Conservation (phyloP, 177 flowering plant genomes). For the Vitis hybrid region DNA sequence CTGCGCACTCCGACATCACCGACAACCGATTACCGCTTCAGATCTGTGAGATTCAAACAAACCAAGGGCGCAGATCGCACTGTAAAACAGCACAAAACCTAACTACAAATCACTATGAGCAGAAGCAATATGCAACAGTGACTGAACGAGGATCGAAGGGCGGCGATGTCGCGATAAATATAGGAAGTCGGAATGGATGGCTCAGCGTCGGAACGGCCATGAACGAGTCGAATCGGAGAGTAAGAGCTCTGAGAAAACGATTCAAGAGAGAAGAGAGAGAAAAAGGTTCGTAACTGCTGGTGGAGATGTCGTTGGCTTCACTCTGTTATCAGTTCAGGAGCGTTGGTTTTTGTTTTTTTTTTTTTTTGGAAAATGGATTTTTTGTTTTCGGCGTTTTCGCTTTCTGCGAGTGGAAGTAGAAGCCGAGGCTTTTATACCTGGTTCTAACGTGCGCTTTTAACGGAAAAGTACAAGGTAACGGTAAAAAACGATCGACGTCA, state of each 20-base stretch:
- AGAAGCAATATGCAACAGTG: not conserved
- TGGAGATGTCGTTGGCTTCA: constrained; percentile 19
- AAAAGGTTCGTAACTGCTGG: constrained; percentile 1
- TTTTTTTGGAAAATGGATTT: not conserved
- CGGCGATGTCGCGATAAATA: constrained; percentile 8
- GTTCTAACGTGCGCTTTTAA: constrained; percentile 23
- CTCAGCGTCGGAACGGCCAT: constrained; percentile 23
- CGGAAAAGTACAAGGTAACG: constrained; percentile 32
- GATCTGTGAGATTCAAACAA: constrained; percentile 36
- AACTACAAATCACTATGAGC: constrained; percentile 11
- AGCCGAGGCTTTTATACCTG: constrained; percentile 4
- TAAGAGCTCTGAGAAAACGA: not conserved
- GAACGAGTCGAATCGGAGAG: constrained; percentile 6
- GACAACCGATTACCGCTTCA: constrained; percentile 24
- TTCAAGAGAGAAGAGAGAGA: not conserved
- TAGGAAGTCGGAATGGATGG: constrained; percentile 9
- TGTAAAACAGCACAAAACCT: constrained; percentile 2
- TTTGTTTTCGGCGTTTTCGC: constrained; percentile 5
- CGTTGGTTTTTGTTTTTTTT: not conserved
- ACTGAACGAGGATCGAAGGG: constrained; percentile 14
- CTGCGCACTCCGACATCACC: constrained; percentile 34
- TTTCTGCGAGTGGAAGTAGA: constrained; percentile 1
- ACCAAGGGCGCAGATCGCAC: constrained; percentile 19
- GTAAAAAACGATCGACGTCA: constrained; percentile 10
- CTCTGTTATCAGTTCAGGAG: constrained; percentile 17